These are phyloP conservation scores for Wolfiporia cocos DNA, from an alignment of 1,284 basidiomycete species.

Conservation along the genomic window DNA sequence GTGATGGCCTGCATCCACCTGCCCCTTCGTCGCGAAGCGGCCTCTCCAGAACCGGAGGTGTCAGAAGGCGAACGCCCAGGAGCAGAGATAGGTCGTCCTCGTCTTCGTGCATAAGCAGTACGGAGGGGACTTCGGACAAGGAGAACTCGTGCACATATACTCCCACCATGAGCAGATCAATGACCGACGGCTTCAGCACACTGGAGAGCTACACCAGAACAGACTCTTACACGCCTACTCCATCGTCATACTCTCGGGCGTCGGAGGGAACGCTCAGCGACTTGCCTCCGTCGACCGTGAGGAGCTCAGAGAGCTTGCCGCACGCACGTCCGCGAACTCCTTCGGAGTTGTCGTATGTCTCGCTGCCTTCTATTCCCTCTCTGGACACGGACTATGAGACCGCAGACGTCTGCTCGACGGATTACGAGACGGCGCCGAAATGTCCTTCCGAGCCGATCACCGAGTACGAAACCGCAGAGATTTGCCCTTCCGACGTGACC, in stretches of 20 bases:
- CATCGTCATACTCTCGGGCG: constrained; percentile 26
- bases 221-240: constrained; percentile 25
- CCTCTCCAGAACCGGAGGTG: constrained; percentile 51
- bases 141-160: constrained; percentile 39
- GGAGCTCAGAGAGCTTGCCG: constrained; percentile 8
- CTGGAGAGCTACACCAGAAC: constrained; percentile 24
- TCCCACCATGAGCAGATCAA: constrained; percentile 15
- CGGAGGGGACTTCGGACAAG: constrained; percentile 45
- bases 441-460: constrained; percentile 37
- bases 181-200: constrained; percentile 25
- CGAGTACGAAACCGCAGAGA: constrained; percentile 44
- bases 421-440: constrained; percentile 47
- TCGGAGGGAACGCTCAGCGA: constrained; percentile 12
- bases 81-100: constrained; percentile 30
- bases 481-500: constrained; percentile 38
- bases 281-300: constrained; percentile 9
- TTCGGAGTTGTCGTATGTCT: constrained; percentile 37
- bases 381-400: constrained; percentile 41
- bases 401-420: constrained; percentile 39
- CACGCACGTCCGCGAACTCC: constrained; percentile 31
- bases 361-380: constrained; percentile 47
- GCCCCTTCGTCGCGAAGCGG: constrained; percentile 27
- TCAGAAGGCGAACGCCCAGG: constrained; percentile 44
- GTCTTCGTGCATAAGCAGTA: constrained; percentile 27
- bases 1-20: constrained; percentile 17